phyloP scores from a whole-genome alignment of 345 rosid species.

The Trapa incisa region DNA sequence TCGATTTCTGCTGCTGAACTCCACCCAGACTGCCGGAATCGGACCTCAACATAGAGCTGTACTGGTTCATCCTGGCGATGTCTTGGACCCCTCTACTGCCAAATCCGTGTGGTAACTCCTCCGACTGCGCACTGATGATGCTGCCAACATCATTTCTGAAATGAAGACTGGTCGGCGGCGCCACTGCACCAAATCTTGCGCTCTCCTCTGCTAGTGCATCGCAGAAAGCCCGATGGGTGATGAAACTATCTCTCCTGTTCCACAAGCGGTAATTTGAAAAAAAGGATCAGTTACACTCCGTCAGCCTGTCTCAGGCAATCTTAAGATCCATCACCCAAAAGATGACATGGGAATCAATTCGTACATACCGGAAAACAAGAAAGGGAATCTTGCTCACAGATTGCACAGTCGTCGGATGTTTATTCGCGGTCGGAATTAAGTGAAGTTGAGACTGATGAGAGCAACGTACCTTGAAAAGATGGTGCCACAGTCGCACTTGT shows the following conservation, averaged over 20 bases:
- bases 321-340: too few relatives aligned
- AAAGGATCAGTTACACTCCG: too few relatives aligned
- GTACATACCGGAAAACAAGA: background rate
- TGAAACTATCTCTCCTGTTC: constrained; percentile 43
- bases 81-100: constrained; percentile 1
- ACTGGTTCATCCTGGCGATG: constrained; percentile 3
- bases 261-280: background rate
- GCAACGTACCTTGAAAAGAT: constrained; percentile 35
- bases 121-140: constrained; percentile 8
- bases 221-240: constrained; percentile 46
- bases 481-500: constrained; percentile 44
- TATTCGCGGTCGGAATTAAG: too few relatives aligned
- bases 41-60: constrained; percentile 1
- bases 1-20: background rate
- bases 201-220: constrained; percentile 53
- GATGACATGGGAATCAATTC: too few relatives aligned
- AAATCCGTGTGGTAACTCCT: constrained; percentile 3
- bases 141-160: constrained; percentile 14
- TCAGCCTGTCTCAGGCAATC: too few relatives aligned
- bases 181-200: constrained; percentile 35
- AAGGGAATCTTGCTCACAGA: background rate
- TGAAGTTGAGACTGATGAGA: too few relatives aligned
- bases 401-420: background rate
- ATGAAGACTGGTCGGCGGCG: constrained; percentile 24
- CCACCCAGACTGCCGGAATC: background rate